Base-by-base conservation (phyloP, 768 basidiomycete species). In the Cubamyces sp. region DNA sequence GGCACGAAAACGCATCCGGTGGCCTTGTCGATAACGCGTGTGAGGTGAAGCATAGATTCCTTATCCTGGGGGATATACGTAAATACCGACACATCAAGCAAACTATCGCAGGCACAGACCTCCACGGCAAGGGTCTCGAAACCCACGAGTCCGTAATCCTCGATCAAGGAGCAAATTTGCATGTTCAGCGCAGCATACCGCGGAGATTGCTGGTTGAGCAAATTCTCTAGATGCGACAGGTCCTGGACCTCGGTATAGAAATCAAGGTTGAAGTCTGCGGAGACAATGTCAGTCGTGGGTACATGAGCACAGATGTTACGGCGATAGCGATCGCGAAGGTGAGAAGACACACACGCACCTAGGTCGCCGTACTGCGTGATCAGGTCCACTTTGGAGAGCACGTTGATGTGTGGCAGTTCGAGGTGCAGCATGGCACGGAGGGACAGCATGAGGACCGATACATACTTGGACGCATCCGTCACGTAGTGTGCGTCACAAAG, bases 191-290 rank as follows among this genome's bases (percentile, higher is more conserved):
- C 86, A 0, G 83, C 77, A 68, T 86, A 97, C 41, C 87, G 86
- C 1, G 88, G 86, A 0, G 90, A 83, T 0, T 85, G 71, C 0
- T 85, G 79, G 18, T 83, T 80, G 16, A 98, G 84, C 0, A 85
- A 77, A 64, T 88, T 88, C 66, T 92, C 86, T 21, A 99, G 84
- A 73, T 98, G 89, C 1, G 90, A 88, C 0, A 99, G 81, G 71
- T 99, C 96, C 74, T 97, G 95, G 0, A 97, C 97, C 75, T 99
- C 95, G 43, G 97, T 98, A 74, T 98, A 98, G 74, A 92, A 99
- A 66, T 94, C 92, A 28, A 99, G 87, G 70, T 96, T 97, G 80
- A 99, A 98, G 46, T 96, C 96, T 97, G 68, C 23, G 26, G 23
- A 23, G 1, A 34, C 16, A 39, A 43, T 0, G 47, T 65, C 11